Evolutionary conservation across 371 early-diverging fungal species (phyloP).

Genomic region (Basidiobolus meristosporus): DNA sequence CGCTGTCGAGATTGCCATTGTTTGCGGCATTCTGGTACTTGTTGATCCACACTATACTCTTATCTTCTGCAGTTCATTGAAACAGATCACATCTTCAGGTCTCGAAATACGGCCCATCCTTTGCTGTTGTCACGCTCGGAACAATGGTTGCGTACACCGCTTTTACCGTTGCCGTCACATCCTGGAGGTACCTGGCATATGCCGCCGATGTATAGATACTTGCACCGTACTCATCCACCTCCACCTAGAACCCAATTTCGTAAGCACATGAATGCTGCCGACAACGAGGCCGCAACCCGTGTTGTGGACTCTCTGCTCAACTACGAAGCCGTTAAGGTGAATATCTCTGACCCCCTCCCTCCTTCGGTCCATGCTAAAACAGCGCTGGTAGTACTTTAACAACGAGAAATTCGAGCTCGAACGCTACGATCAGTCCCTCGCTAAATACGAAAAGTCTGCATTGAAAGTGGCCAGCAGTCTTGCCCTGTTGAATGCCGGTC

Average conservation of each 20-base stretch:
- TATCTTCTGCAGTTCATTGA: not conserved
- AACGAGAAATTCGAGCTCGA: conserved; percentile 73
- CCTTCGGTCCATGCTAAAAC: no score
- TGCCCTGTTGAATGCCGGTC: conserved; percentile 82
- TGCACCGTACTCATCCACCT: conserved; percentile 3
- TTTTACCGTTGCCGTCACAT: conserved; percentile 73
- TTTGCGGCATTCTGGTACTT: conserved; percentile 68
- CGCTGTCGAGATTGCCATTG: conserved; percentile 81
- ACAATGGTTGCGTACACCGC: conserved; percentile 73
- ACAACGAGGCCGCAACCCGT: conserved; percentile 78
- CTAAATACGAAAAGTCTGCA: conserved; percentile 80
- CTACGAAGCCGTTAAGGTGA: conserved; percentile 82
- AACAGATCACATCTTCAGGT: conserved; percentile 11
- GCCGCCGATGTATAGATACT: not conserved
- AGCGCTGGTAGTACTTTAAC: conserved; percentile 46
- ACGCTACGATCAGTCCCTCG: conserved; percentile 66
- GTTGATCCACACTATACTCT: no score
- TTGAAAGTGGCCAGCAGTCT: conserved; percentile 73
- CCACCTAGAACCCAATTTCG: conserved; percentile 57
- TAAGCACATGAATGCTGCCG: conserved; percentile 79
- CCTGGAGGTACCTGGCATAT: conserved; percentile 36
- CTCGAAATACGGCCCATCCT: conserved; percentile 63
- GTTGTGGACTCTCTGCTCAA: conserved; percentile 88
- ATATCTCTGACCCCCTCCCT: no score
- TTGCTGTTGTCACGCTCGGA: conserved; percentile 63